Conservation (phyloP, 2,329 filamentous ascomycete genomes). For the Arthroderma sp. region DNA sequence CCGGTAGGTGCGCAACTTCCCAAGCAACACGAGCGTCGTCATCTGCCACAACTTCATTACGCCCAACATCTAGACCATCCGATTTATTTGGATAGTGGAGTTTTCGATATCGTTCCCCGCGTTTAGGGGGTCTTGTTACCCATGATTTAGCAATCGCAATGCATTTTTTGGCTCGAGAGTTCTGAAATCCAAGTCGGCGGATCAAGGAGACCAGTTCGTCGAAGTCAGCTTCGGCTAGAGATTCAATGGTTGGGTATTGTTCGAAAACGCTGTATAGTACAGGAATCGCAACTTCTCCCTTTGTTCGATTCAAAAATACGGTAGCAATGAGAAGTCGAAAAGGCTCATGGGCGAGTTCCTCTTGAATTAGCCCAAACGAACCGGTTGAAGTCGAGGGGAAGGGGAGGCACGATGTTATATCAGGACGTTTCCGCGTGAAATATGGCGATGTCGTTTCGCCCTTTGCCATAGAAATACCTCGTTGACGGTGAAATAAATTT, state of each 20-base stretch:
- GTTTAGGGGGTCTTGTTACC: slow-evolving; percentile 50
- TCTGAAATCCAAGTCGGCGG: slow-evolving; percentile 57
- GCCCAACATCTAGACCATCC: slow-evolving; percentile 39
- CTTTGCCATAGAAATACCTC: neutral
- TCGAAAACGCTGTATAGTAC: slow-evolving; percentile 57
- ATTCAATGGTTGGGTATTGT: slow-evolving; percentile 53
- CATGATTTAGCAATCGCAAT: slow-evolving; percentile 60
- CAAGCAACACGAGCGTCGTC: slow-evolving; percentile 48
- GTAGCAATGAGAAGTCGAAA: slow-evolving; percentile 73
- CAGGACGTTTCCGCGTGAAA: slow-evolving; percentile 26
- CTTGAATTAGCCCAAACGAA: slow-evolving; percentile 71
- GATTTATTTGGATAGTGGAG: slow-evolving; percentile 43
- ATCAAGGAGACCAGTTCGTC: slow-evolving; percentile 52
- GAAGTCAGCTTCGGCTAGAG: slow-evolving; percentile 47
- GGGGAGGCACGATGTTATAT: slow-evolving; percentile 35
- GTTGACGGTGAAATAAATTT: neutral
- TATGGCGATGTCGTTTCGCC: slow-evolving; percentile 28
- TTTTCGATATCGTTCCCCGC: slow-evolving; percentile 46
- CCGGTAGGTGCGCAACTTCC: slow-evolving; percentile 77
- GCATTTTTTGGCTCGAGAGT: slow-evolving; percentile 54
- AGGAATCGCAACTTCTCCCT: slow-evolving; percentile 62
- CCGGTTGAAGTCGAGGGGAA: slow-evolving; percentile 55
- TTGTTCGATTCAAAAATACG: slow-evolving; percentile 73
- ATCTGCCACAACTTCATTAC: slow-evolving; percentile 38
- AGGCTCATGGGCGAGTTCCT: slow-evolving; percentile 59